A percentile compares a stretch with the other conserved stretches of the same genome.
These are phyloP conservation scores for Bretschneidera sinensis DNA, from an alignment of 345 rosid genomes.

Conservation along the genomic window DNA sequence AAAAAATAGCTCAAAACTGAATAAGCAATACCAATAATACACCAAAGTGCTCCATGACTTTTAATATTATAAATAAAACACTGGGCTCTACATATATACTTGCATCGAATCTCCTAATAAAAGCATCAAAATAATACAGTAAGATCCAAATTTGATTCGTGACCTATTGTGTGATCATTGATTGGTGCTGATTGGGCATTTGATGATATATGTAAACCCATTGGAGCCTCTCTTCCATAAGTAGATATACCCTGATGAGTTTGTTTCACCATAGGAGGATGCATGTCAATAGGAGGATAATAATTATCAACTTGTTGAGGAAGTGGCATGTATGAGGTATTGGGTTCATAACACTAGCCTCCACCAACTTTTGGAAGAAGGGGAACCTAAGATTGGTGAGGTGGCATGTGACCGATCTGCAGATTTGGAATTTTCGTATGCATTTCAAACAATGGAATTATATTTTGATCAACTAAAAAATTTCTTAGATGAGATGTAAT, in stretches of 20 bases:
- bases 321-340: constrained; percentile 80
- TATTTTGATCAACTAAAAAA: constrained; percentile 94
- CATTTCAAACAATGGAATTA: constrained; percentile 83
- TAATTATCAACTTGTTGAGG: constrained; percentile 73
- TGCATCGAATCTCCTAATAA: too few species aligned
- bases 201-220: constrained; percentile 62
- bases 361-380: constrained; percentile 59
- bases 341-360: constrained; percentile 67
- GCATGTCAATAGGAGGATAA: constrained; percentile 80
- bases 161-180: constrained; percentile 96
- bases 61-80: too few species aligned
- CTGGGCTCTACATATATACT: too few species aligned
- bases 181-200: constrained; percentile 63
- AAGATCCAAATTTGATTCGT: too few species aligned
- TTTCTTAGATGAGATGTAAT: constrained; percentile 93
- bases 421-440: constrained; percentile 73
- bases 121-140: too few species aligned
- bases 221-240: constrained; percentile 88
- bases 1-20: too few species aligned
- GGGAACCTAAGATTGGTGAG: constrained; percentile 91
- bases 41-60: too few species aligned
- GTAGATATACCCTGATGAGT: constrained; percentile 96
- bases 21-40: too few species aligned
- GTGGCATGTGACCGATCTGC: constrained; percentile 82
- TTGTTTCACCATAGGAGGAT: constrained; percentile 82